Base-by-base conservation (phyloP, 2,329 filamentous ascomycete species). In the Penicillium sp. region DNA sequence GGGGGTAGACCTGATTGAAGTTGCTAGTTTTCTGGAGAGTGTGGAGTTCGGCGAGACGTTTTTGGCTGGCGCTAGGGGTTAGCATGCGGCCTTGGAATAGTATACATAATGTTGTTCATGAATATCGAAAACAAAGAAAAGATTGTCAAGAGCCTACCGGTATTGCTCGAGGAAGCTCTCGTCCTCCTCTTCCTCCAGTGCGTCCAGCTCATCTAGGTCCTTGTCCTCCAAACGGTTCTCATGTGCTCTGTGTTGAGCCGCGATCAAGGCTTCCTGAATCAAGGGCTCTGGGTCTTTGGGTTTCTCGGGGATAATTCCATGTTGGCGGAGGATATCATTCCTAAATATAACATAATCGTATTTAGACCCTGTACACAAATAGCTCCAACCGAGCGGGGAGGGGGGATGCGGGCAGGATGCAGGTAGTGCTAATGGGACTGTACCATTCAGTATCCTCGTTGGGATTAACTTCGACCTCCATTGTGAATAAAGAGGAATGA, bases 391-490 rank as follows among this genome's bases (percentile, higher is more conserved):
- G 55, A 48, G 55, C 45, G 52, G 53, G 55, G 56, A 11, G 26
- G 52, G 54, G 55, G 56, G 22, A 56, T 55, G 64, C 58, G 60
- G 39, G 35, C 53, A 47, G 3, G 39, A 41, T 31, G 35, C 19
- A 46, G 33, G 45, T 29, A 43, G 48, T 41, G 35, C 16, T 33
- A 13, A 16, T 47, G 49, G 27, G 35, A 48, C 63, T 64, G 58
- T 79, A 93, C 95, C 95, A 99, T 88, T 99, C 95, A 62, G 95
- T 99, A 73, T 99, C 95, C 61, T 92, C 95, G 71, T 98, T 96
- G 31, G 93, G 93, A 72, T 98, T 89, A 65, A 99, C 89, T 45
- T 93, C 92, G 58, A 99, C 95, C 69, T 88, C 83, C 61, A 88
- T 72, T 69, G 73, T 68, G 59, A 10, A n/a, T 29, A 44, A 31